Conservation (phyloP, 1,139 yeast species). For the Blastobotrys buckinghamii region DNA sequence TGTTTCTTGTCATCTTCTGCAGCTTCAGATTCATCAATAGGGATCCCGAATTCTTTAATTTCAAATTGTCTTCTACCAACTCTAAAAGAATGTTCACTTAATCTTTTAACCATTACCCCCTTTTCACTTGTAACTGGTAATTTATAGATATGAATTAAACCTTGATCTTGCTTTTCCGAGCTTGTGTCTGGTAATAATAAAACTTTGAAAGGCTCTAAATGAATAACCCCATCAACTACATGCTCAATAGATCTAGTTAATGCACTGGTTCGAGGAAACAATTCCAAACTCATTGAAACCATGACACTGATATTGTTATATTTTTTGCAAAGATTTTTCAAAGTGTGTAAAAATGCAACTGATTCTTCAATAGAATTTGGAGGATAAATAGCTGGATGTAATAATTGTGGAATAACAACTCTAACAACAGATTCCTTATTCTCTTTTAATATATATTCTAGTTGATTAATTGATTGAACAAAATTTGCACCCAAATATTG, state of each 20-base stretch:
- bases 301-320: slow-evolving; percentile 44
- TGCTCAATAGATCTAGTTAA: slow-evolving; percentile 51
- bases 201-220: slow-evolving; percentile 79
- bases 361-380: slow-evolving; percentile 47
- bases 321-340: slow-evolving; percentile 51
- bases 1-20: slow-evolving; percentile 26
- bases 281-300: slow-evolving; percentile 57
- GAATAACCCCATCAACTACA: slow-evolving; percentile 63
- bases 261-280: slow-evolving; percentile 53
- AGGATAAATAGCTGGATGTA: slow-evolving; percentile 73
- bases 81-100: slow-evolving; percentile 79
- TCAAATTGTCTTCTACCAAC: slow-evolving; percentile 80
- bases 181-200: slow-evolving; percentile 52
- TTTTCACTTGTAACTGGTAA: slow-evolving; percentile 66
- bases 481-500: slow-evolving; percentile 18
- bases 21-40: slow-evolving; percentile 71
- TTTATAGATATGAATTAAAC: slow-evolving; percentile 69
- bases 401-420: slow-evolving; percentile 64
- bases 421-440: slow-evolving; percentile 44
- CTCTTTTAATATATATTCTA: slow-evolving; percentile 13
- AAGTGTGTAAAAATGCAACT: slow-evolving; percentile 56
- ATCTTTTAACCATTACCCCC: slow-evolving; percentile 73
- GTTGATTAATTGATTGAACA: slow-evolving; percentile 6
- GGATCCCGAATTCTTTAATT: slow-evolving; percentile 90
- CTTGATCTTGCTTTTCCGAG: slow-evolving; percentile 48